Evolutionary conservation across 371 early-diverging fungal species (phyloP).

Genomic region (Phascolomyces articulosus): DNA sequence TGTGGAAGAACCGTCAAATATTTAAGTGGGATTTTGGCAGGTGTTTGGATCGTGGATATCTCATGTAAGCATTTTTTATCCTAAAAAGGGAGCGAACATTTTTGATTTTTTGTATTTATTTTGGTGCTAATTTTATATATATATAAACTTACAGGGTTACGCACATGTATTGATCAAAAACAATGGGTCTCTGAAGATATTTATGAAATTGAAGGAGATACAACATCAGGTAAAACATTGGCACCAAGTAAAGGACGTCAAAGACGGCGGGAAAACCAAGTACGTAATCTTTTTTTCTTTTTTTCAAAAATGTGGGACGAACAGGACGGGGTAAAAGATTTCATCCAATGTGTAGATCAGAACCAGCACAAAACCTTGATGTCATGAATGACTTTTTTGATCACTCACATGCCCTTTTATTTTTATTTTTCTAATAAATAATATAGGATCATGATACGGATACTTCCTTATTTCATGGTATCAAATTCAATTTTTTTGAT

Average conservation of each 20-base stretch:
- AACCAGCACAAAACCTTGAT: too few species aligned
- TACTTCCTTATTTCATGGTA: constrained; percentile 21
- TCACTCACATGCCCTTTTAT: background rate
- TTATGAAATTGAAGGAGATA: constrained; percentile 43
- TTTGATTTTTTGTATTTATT: background rate
- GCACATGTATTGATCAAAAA: constrained; percentile 26
- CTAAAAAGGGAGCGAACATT: background rate
- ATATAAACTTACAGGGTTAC: constrained; percentile 29
- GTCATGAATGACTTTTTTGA: background rate
- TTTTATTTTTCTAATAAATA: background rate
- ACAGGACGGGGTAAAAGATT: too few species aligned
- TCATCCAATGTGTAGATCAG: too few species aligned
- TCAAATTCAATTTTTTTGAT: constrained; percentile 32
- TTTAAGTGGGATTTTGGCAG: constrained; percentile 31
- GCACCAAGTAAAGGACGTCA: constrained; percentile 27
- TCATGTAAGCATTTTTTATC: constrained; percentile 28
- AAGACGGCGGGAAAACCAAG: background rate
- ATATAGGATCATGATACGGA: too few species aligned
- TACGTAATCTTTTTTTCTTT: background rate
- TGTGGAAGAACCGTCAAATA: constrained; percentile 44
- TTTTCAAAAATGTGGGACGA: background rate
- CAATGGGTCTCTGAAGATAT: constrained; percentile 34
- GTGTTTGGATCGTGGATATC: constrained; percentile 43
- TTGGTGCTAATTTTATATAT: background rate
- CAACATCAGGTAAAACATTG: constrained; percentile 25